Conservation (phyloP, 2,329 filamentous ascomycete species). For the Huntiella bhutanensis region DNA sequence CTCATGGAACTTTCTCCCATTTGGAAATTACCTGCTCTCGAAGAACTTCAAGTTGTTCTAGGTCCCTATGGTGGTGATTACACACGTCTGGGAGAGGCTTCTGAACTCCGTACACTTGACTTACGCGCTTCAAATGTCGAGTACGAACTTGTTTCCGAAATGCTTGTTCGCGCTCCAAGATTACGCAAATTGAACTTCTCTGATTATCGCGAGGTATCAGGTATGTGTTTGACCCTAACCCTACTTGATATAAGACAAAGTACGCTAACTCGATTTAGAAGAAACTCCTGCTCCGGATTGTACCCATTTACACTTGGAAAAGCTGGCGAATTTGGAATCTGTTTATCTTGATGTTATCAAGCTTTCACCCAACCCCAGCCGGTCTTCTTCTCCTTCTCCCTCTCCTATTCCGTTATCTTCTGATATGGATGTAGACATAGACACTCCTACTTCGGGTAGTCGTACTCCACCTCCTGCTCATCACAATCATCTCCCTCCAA, state of each 20-base stretch:
- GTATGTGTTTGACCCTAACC: neutral
- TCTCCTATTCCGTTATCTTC: neutral
- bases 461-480: neutral
- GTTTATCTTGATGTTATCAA: conserved; percentile 6
- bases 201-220: conserved; percentile 7
- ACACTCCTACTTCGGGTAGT: neutral
- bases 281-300: neutral
- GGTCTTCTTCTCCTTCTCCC: neutral
- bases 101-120: neutral
- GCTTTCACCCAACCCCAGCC: too few relatives aligned
- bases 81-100: neutral
- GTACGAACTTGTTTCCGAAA: conserved; percentile 5
- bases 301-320: conserved; percentile 7
- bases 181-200: conserved; percentile 6
- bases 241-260: too few relatives aligned
- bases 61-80: conserved; percentile 6
- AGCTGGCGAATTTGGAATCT: conserved; percentile 7
- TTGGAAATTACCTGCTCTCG: conserved; percentile 5
- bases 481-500: conserved; percentile 5
- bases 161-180: conserved; percentile 5
- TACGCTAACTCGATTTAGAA: neutral
- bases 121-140: conserved; percentile 6
- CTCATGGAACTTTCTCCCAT: neutral
- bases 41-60: conserved; percentile 4
- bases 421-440: conserved; percentile 3